Conservation (phyloP, 495 filamentous ascomycete genomes). For the Diplogelasinospora grovesii region DNA sequence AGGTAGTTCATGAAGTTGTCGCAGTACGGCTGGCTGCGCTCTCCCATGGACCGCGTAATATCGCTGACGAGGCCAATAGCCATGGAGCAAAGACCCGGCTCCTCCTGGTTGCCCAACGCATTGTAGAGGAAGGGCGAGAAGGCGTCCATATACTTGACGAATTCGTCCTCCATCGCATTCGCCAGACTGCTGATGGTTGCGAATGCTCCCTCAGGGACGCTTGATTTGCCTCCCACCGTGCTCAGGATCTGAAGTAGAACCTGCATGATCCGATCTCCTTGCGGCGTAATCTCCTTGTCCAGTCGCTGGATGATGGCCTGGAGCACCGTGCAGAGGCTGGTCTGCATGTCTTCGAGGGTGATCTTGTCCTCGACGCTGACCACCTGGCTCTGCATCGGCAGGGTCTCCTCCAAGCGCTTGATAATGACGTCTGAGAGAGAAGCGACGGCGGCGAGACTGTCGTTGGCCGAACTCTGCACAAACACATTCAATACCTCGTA, state of each 20-base stretch:
- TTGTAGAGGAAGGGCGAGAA: conserved; percentile 88
- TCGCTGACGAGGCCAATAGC: conserved; percentile 96
- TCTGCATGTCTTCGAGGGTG: conserved; percentile 94
- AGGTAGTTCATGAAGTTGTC: conserved; percentile 97
- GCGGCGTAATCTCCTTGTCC: conserved; percentile 84
- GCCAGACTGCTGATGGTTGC: conserved; percentile 81
- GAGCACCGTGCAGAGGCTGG: conserved; percentile 82
- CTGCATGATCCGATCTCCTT: conserved; percentile 90
- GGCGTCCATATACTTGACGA: conserved; percentile 92
- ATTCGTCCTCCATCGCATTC: conserved; percentile 83
- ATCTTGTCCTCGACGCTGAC: conserved; percentile 94
- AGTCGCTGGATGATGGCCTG: conserved; percentile 87
- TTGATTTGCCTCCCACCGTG: conserved; percentile 78
- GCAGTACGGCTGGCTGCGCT: conserved; percentile 86
- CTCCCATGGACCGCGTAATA: conserved; percentile 83
- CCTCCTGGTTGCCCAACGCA: conserved; percentile 90
- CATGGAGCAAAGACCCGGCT: conserved; percentile 89
- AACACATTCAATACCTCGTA: conserved; percentile 96
- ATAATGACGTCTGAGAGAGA: conserved; percentile 76
- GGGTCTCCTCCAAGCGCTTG: conserved; percentile 81
- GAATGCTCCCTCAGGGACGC: conserved; percentile 88
- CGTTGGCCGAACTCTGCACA: conserved; percentile 79
- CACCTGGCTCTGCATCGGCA: conserved; percentile 87
- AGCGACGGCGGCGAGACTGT: conserved; percentile 74
- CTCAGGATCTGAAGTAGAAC: conserved; percentile 71